phyloP scores from a whole-genome alignment of 768 basidiomycete genomes.

The Termitomyces sp. region DNA sequence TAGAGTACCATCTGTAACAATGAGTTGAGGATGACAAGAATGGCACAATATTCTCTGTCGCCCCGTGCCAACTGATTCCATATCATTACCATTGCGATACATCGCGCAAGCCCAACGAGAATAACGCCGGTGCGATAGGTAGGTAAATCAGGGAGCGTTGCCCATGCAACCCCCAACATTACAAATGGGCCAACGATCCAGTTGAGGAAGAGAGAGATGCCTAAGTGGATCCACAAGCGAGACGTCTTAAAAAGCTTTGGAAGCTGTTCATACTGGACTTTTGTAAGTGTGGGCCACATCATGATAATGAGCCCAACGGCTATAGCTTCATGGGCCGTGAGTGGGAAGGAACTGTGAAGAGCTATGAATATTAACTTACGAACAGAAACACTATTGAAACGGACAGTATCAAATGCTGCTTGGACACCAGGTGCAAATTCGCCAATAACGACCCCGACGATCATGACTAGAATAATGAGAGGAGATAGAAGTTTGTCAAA shows the following conservation, averaged over 20 bases:
- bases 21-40: constrained; percentile 78
- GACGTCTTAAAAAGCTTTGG: constrained; percentile 47
- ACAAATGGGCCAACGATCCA: constrained; percentile 79
- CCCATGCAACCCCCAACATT: constrained; percentile 86
- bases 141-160: constrained; percentile 73
- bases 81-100: constrained; percentile 74
- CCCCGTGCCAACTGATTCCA: constrained; percentile 76
- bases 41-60: constrained; percentile 67
- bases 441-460: constrained; percentile 71
- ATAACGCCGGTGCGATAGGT: constrained; percentile 76
- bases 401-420: constrained; percentile 53
- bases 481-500: background rate
- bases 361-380: constrained; percentile 43
- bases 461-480: constrained; percentile 51
- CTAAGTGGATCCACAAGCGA: constrained; percentile 61
- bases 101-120: constrained; percentile 73
- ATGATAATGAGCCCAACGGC: constrained; percentile 78
- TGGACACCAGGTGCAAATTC: constrained; percentile 57
- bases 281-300: constrained; percentile 82
- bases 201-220: constrained; percentile 63
- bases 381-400: constrained; percentile 66
- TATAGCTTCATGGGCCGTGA: constrained; percentile 45
- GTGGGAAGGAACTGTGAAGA: background rate
- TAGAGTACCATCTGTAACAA: constrained; percentile 72
- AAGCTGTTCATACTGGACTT: constrained; percentile 72